These are phyloP conservation scores for Chalara sp. DNA, from an alignment of 2,329 filamentous ascomycete species.

Conservation along the genomic window DNA sequence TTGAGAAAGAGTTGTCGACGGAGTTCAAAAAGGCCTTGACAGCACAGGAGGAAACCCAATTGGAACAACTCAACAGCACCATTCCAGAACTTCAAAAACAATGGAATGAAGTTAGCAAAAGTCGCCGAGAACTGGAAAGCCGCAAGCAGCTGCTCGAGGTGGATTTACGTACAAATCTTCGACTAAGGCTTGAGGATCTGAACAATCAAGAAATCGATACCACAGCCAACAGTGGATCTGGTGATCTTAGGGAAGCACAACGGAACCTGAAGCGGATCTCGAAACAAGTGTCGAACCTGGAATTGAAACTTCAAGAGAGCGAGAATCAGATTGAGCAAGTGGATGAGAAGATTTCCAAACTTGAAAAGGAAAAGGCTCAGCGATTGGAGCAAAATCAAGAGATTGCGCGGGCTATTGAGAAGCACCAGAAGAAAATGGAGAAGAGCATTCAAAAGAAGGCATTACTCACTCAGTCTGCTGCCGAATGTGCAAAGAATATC, in stretches of 20 bases:
- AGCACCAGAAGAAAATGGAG: constrained; percentile 82
- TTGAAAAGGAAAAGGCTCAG: constrained; percentile 44
- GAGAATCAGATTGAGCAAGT: constrained; percentile 62
- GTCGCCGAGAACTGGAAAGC: constrained; percentile 70
- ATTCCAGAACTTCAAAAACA: constrained; percentile 71
- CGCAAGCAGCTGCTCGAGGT: constrained; percentile 79
- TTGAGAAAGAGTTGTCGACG: constrained; percentile 73
- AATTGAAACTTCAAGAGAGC: constrained; percentile 64
- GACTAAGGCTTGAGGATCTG: constrained; percentile 80
- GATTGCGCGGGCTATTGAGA: constrained; percentile 70
- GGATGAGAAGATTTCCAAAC: constrained; percentile 30
- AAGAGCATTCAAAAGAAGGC: constrained; percentile 88
- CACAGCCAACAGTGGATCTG: constrained; percentile 51
- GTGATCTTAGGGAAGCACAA: constrained; percentile 69
- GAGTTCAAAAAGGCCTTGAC: constrained; percentile 91
- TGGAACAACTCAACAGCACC: constrained; percentile 62
- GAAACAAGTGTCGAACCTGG: constrained; percentile 59
- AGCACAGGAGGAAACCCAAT: constrained; percentile 70
- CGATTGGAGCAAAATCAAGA: constrained; percentile 70
- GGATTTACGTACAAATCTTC: constrained; percentile 82
- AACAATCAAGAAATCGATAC: constrained; percentile 68
- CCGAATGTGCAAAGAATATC: constrained; percentile 81
- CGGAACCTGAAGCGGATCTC: constrained; percentile 74
- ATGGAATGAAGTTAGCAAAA: constrained; percentile 66
- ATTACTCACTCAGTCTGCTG: constrained; percentile 66